Conservation (phyloP, 2,329 filamentous ascomycete genomes). For the Xylaria sp. region DNA sequence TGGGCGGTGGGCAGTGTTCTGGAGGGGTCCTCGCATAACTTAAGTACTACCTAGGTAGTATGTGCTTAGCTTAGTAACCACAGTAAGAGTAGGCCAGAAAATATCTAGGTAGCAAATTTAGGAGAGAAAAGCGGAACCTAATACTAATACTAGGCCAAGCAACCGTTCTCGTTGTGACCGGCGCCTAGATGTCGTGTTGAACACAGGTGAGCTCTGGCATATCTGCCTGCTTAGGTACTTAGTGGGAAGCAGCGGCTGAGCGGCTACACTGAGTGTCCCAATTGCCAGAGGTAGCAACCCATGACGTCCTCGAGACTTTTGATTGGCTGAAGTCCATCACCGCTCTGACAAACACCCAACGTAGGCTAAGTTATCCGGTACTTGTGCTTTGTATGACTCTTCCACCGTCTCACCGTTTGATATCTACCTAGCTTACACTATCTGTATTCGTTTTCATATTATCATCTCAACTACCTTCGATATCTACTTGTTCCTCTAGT, state of each 20-base stretch:
- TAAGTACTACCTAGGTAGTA: too few species aligned
- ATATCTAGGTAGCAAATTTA: too few species aligned
- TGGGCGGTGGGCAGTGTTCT: conserved; percentile 20
- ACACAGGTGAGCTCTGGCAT: too few species aligned
- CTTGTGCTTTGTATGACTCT: conserved; percentile 32
- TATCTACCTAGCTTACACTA: neutral
- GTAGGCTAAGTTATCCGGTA: neutral
- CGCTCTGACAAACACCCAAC: conserved; percentile 7
- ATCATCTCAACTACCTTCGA: neutral
- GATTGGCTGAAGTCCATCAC: conserved; percentile 32
- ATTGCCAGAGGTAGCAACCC: conserved; percentile 8
- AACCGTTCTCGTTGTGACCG: too few species aligned
- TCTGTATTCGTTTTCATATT: neutral
- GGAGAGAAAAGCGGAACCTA: too few species aligned
- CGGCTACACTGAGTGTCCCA: neutral
- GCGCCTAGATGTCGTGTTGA: neutral
- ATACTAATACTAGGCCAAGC: neutral
- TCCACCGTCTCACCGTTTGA: conserved; percentile 14
- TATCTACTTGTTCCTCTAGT: conserved; percentile 2
- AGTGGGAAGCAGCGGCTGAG: neutral
- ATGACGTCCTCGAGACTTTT: conserved; percentile 15
- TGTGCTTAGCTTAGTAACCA: too few species aligned
- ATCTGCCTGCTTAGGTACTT: neutral
- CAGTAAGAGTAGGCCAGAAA: too few species aligned
- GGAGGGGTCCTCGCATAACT: too few species aligned